Evolutionary conservation across 257 asterid genomes (phyloP).

Genomic region (Leptodermis oblonga): DNA sequence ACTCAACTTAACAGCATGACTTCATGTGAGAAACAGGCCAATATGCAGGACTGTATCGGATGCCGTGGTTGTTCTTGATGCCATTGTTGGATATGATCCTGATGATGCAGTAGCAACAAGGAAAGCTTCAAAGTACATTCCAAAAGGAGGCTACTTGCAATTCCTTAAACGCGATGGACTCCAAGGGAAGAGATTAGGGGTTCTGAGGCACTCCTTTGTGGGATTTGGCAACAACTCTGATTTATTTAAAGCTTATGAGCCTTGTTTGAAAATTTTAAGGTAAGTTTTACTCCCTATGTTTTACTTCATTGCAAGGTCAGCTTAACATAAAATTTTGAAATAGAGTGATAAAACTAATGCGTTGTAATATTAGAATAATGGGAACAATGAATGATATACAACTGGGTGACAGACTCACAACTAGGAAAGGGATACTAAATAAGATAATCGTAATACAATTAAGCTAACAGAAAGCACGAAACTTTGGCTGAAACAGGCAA

Average conservation of each 20-base stretch:
- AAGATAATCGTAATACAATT: too few species aligned
- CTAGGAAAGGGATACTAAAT: too few species aligned
- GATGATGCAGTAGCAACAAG: constrained; percentile 35
- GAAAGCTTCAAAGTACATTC: constrained; percentile 32
- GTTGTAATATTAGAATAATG: too few species aligned
- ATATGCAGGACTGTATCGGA: constrained; percentile 48
- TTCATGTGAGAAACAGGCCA: constrained; percentile 27
- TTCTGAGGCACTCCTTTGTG: constrained; percentile 29
- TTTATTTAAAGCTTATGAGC: constrained; percentile 19
- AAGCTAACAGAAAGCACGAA: too few species aligned
- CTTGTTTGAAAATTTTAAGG: constrained; percentile 30
- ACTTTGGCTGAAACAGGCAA: constrained; percentile 16
- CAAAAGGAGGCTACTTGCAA: constrained; percentile 36
- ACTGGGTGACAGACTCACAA: too few species aligned
- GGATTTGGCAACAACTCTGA: constrained; percentile 9
- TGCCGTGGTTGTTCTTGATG: constrained; percentile 49
- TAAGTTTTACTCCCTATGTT: neutral
- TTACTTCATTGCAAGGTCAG: neutral
- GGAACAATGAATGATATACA: too few species aligned
- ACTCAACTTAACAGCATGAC: neutral
- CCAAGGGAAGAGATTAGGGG: constrained; percentile 41
- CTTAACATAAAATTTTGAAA: too few species aligned
- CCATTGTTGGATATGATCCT: constrained; percentile 39
- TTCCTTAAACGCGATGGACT: constrained; percentile 41
- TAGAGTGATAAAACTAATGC: too few species aligned